Percentiles rank a stretch among this genome's conserved stretches.
phyloP scores from a whole-genome alignment of 805 yeast genomes.

The Teunomyces gatunensis region DNA sequence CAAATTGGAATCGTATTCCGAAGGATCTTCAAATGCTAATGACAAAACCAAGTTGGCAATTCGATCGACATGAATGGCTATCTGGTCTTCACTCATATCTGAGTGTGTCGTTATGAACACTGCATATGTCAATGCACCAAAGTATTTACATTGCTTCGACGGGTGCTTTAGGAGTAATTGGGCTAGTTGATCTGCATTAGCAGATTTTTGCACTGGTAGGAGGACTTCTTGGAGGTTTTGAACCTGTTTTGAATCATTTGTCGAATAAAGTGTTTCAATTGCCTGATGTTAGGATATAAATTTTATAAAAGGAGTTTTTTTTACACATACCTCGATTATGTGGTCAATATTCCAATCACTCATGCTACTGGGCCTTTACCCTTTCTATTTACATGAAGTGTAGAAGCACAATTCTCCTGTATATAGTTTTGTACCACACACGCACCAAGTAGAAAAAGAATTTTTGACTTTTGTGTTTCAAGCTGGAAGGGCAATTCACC shows the following conservation, averaged over 20 bases:
- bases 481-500: too few species aligned
- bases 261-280: slow-evolving; percentile 45
- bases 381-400: neutral
- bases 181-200: slow-evolving; percentile 58
- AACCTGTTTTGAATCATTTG: slow-evolving; percentile 38
- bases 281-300: slow-evolving; percentile 14
- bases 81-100: slow-evolving; percentile 2
- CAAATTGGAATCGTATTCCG: slow-evolving; percentile 11
- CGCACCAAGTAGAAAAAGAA: too few species aligned
- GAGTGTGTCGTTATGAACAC: slow-evolving; percentile 48
- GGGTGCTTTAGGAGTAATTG: slow-evolving; percentile 42
- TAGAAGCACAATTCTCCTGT: too few species aligned
- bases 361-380: neutral
- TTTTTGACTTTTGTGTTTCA: too few species aligned
- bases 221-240: slow-evolving; percentile 49
- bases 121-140: slow-evolving; percentile 79
- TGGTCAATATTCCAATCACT: slow-evolving; percentile 6
- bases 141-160: slow-evolving; percentile 56
- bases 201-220: slow-evolving; percentile 57
- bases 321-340: slow-evolving; percentile 6
- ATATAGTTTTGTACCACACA: too few species aligned
- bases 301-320: neutral
- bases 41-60: neutral
- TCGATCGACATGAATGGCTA: slow-evolving; percentile 6
- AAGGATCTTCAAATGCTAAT: neutral